Percentiles rank a stretch among this genome's conserved stretches.
phyloP scores from a whole-genome alignment of 495 filamentous ascomycete species.

The Terfezia claveryi region DNA sequence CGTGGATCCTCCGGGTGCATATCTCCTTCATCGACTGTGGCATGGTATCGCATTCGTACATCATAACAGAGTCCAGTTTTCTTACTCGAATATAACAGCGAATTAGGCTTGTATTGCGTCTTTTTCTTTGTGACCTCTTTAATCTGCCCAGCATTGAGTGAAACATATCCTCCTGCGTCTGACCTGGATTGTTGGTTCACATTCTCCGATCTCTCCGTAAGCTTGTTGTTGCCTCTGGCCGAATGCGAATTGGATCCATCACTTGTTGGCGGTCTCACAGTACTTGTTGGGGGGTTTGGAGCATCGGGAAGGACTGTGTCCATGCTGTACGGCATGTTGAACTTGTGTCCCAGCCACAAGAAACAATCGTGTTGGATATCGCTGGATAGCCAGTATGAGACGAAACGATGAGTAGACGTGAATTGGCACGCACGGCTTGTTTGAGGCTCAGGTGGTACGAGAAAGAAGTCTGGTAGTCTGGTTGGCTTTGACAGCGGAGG shows the following conservation, averaged over 20 bases:
- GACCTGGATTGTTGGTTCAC: background rate
- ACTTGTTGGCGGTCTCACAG: background rate
- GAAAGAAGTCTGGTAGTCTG: no score
- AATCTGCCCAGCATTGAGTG: background rate
- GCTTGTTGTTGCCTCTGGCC: background rate
- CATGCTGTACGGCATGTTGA: background rate
- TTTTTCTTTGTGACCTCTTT: background rate
- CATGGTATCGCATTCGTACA: constrained; percentile 76
- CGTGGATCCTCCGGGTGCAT: constrained; percentile 87
- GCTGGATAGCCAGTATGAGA: no score
- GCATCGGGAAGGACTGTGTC: background rate
- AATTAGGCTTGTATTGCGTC: background rate
- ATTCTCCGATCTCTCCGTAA: background rate
- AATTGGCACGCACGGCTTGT: no score
- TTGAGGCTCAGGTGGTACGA: no score
- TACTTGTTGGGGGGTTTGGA: background rate
- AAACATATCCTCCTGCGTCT: background rate
- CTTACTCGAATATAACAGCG: constrained; percentile 19
- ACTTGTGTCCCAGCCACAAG: no score
- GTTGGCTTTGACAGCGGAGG: no score
- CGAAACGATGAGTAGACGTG: no score
- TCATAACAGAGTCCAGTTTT: constrained; percentile 74
- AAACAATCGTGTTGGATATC: no score
- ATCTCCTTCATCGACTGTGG: constrained; percentile 49
- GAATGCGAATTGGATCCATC: background rate